phyloP scores from a whole-genome alignment of 139 green algal genomes.

The Auxenochlorella pyrenoidosa region DNA sequence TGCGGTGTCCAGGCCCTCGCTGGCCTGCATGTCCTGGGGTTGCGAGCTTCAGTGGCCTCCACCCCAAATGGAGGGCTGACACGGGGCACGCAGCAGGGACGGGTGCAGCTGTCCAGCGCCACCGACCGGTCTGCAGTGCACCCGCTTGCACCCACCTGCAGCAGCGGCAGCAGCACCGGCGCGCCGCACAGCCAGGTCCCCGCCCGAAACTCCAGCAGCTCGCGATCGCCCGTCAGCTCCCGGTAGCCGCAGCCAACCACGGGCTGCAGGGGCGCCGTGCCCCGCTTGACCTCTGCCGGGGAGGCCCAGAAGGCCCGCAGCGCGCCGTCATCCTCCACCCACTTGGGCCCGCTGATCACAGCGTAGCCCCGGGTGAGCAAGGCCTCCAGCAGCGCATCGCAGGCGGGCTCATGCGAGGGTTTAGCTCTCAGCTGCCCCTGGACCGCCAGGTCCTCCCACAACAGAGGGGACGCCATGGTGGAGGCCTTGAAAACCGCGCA shows the following conservation, averaged over 20 bases:
- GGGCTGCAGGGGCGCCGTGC: background rate
- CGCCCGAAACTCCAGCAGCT: background rate
- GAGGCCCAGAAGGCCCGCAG: background rate
- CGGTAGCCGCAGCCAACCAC: background rate
- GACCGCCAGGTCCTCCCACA: background rate
- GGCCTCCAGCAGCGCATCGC: background rate
- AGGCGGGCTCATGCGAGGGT: background rate
- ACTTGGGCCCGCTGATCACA: background rate
- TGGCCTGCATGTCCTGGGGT: background rate
- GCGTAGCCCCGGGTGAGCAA: background rate
- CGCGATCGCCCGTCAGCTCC: background rate
- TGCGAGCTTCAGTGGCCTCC: too few species aligned
- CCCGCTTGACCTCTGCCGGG: background rate
- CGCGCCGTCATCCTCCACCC: background rate
- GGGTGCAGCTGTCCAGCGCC: too few species aligned
- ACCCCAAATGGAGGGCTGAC: too few species aligned
- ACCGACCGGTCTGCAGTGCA: too few species aligned
- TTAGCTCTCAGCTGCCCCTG: background rate
- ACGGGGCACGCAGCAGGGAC: too few species aligned
- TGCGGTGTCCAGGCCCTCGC: background rate
- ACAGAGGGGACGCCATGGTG: background rate
- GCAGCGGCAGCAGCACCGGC: background rate
- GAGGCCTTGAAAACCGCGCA: background rate
- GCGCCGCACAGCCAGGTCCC: background rate
- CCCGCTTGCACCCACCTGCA: background rate